Evolutionary conservation across 2,329 filamentous ascomycete genomes (phyloP).

Genomic region (Trichoderma harzianum): DNA sequence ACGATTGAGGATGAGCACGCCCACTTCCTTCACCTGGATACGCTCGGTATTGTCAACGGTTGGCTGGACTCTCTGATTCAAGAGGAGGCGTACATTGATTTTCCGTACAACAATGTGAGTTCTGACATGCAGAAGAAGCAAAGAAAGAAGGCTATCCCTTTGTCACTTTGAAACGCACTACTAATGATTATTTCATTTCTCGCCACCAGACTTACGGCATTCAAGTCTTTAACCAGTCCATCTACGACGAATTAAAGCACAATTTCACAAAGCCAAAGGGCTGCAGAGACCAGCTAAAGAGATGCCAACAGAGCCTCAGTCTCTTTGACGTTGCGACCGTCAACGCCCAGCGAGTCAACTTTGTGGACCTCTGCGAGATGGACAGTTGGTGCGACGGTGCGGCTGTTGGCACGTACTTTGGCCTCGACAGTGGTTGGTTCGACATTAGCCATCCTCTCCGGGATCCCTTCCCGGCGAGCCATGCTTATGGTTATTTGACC

Average conservation of each 20-base stretch:
- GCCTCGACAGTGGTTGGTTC: constrained; percentile 52
- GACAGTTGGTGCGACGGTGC: constrained; percentile 50
- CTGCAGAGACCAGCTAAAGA: constrained; percentile 51
- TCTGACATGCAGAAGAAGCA: not conserved
- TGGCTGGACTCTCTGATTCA: constrained; percentile 63
- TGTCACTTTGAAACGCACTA: not conserved
- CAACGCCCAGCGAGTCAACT: constrained; percentile 30
- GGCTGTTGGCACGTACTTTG: constrained; percentile 55
- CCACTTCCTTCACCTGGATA: constrained; percentile 51
- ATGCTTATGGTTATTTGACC: constrained; percentile 61
- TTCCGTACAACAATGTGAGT: constrained; percentile 58
- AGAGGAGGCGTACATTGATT: constrained; percentile 52
- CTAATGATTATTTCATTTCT: not conserved
- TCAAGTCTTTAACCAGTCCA: constrained; percentile 49
- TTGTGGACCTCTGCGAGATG: constrained; percentile 41
- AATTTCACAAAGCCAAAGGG: constrained; percentile 38
- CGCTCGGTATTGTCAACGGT: constrained; percentile 68
- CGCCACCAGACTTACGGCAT: constrained; percentile 52
- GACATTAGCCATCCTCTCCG: constrained; percentile 55
- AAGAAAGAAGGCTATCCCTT: not conserved
- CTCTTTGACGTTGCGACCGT: constrained; percentile 49
- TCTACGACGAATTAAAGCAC: constrained; percentile 28
- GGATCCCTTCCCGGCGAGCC: constrained; percentile 62
- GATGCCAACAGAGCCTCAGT: constrained; percentile 49
- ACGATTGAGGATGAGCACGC: constrained; percentile 38